A percentile compares a stretch with the other conserved stretches of the same genome.
Evolutionary conservation across 148 eudicot genomes (phyloP).

Genomic region (Chenopodium album): DNA sequence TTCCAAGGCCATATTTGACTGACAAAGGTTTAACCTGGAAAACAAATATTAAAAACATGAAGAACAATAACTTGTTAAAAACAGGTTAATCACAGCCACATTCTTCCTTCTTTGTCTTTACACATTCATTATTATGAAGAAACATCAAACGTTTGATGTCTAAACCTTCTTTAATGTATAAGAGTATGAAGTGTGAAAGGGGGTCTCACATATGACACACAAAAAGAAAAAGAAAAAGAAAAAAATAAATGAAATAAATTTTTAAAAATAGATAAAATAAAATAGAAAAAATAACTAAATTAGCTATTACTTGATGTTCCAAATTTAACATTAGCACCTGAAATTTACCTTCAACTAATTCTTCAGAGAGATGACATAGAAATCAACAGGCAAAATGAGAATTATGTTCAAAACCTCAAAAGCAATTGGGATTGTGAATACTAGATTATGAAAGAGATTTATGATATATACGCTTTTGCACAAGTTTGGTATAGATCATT

Average conservation of each 20-base stretch:
- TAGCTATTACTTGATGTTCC: background rate
- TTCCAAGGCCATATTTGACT: slow-evolving; percentile 80
- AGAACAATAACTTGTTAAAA: background rate
- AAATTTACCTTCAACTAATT: background rate
- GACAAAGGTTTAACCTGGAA: slow-evolving; percentile 84
- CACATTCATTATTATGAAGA: background rate
- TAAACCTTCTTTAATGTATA: no score
- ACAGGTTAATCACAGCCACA: background rate
- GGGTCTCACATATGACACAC: background rate
- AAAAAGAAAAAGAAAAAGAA: no score
- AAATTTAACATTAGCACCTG: background rate
- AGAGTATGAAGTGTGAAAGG: background rate
- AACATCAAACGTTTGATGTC: background rate
- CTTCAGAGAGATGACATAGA: background rate
- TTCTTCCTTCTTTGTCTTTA: background rate
- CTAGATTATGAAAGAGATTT: background rate
- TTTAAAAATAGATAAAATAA: no score
- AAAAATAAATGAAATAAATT: no score
- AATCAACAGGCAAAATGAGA: background rate
- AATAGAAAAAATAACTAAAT: no score
- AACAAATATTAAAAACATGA: slow-evolving; percentile 17
- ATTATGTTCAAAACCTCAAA: background rate
- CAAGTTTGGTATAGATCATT: background rate
- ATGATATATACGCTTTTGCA: background rate
- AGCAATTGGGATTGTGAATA: background rate